phyloP scores from a whole-genome alignment of 805 yeast genomes.

The Saccharomycopsis sp. region DNA sequence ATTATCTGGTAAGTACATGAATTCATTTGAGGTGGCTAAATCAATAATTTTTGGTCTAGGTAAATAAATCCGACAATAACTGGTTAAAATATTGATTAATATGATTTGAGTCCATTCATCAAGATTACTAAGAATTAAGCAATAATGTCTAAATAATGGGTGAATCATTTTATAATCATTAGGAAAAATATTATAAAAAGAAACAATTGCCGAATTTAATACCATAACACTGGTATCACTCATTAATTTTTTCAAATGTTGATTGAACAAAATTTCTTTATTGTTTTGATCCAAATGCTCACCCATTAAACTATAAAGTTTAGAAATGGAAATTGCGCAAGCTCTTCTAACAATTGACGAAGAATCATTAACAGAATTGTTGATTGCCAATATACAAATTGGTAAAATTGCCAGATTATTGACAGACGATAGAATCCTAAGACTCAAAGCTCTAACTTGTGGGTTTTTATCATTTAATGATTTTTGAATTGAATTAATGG shows the following conservation, averaged over 20 bases:
- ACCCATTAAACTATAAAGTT: slow-evolving; percentile 26
- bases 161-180: slow-evolving; percentile 60
- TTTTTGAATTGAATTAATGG: slow-evolving; percentile 88
- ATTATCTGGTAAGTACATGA: slow-evolving; percentile 33
- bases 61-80: slow-evolving; percentile 54
- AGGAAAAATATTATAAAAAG: slow-evolving; percentile 43
- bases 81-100: slow-evolving; percentile 50
- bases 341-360: slow-evolving; percentile 74
- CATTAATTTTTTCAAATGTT: slow-evolving; percentile 41
- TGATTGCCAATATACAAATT: slow-evolving; percentile 62
- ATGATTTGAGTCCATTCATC: slow-evolving; percentile 66
- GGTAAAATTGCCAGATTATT: slow-evolving; percentile 74
- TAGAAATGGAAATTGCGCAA: slow-evolving; percentile 65
- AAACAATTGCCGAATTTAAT: slow-evolving; percentile 54
- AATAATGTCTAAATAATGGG: slow-evolving; percentile 51
- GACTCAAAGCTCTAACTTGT: slow-evolving; percentile 56
- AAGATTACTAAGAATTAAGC: slow-evolving; percentile 37
- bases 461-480: slow-evolving; percentile 63
- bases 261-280: slow-evolving; percentile 18
- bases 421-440: slow-evolving; percentile 76
- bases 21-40: slow-evolving; percentile 23
- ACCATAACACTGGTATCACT: slow-evolving; percentile 61
- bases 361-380: slow-evolving; percentile 56
- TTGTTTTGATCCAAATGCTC: slow-evolving; percentile 2
- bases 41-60: slow-evolving; percentile 39